A percentile compares a stretch with the other conserved stretches of the same genome.
phyloP scores from a whole-genome alignment of 176 grass and related monocot genomes.

The Aegilops umbellulata region DNA sequence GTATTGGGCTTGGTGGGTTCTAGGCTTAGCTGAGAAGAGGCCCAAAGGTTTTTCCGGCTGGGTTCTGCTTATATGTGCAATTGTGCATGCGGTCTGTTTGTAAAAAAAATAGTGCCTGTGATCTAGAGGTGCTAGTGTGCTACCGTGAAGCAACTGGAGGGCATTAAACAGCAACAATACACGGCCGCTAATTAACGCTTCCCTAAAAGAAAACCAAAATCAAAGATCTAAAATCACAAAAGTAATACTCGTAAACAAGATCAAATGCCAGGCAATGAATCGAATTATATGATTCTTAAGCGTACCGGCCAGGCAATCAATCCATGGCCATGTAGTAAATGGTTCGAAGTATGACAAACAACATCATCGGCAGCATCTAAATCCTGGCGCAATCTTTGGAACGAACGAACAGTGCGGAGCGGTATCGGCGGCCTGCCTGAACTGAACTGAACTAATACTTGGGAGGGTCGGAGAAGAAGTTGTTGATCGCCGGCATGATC shows the following conservation, averaged over 20 bases:
- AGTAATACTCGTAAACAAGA: neutral
- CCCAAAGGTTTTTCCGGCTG: too few relatives aligned
- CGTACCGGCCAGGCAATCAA: neutral
- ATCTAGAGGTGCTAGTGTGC: too few relatives aligned
- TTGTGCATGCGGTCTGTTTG: too few relatives aligned
- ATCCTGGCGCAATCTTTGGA: neutral
- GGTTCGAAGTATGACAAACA: neutral
- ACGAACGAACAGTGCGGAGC: neutral
- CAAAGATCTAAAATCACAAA: neutral
- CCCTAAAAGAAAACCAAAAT: too few relatives aligned
- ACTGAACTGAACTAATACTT: neutral
- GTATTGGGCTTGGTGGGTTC: too few relatives aligned
- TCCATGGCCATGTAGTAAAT: neutral
- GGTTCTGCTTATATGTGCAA: too few relatives aligned
- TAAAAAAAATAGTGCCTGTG: too few relatives aligned
- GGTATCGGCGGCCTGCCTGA: neutral
- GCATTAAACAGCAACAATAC: too few relatives aligned
- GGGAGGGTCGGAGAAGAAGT: constrained; percentile 44
- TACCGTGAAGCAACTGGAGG: too few relatives aligned
- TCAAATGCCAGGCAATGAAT: neutral
- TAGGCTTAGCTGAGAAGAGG: too few relatives aligned
- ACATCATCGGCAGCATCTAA: neutral
- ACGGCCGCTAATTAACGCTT: too few relatives aligned
- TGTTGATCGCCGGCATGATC: constrained; percentile 52
- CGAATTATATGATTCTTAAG: too few relatives aligned